Base-by-base conservation (phyloP, 2,329 filamentous ascomycete species). In the Venturia aucupariae region DNA sequence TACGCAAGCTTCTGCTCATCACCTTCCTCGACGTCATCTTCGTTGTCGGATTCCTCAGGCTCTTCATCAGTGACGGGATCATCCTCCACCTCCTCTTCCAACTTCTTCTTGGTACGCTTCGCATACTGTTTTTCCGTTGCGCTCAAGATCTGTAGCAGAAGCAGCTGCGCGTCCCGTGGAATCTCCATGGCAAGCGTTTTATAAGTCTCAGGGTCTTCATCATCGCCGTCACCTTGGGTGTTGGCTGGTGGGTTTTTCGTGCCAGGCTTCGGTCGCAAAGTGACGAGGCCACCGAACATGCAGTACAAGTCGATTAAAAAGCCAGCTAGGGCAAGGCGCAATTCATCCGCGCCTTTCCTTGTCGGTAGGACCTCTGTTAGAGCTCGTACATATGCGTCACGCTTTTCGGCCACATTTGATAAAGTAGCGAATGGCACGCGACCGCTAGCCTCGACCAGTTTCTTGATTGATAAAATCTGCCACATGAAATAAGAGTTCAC, bases 401-500 rank as follows among this genome's bases (percentile, higher is more conserved):
- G 79, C 64, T 81, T 78, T 54, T 74, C 72, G 13, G 78, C 77
- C 6, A 82, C 77, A 27, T 82, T 75, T 68, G 89, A 84, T 38
- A 92, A 78, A 8, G 86, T 82, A 4, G 79, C 80, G 77, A 42
- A 90, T 74, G 19, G 82, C 75, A 63, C 81, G 48, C 81, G 35
- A 22, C 61, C 64, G 32, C 27, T 60, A 38, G 60, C 48, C n/a
- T 42, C 48, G 8, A 63, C 39, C 27, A 63, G 7, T 38, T 32
- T 54, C 38, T 65, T 59, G 17, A 62, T 32, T 13, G 46, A 79
- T 63, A 85, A 84, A 27, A 89, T 83, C 72, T 94, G 93, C 94
- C 94, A 99, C 86, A 96, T 90, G 73, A 97, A 96, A 77, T 97
- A 97, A 76, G 95, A 91, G 59, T 92, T 82, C 61, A 89, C 82